Evolutionary conservation across 768 basidiomycete species (phyloP), one percentile per base, ranked within the genome.

Genomic region (Epithele typhae): DNA sequence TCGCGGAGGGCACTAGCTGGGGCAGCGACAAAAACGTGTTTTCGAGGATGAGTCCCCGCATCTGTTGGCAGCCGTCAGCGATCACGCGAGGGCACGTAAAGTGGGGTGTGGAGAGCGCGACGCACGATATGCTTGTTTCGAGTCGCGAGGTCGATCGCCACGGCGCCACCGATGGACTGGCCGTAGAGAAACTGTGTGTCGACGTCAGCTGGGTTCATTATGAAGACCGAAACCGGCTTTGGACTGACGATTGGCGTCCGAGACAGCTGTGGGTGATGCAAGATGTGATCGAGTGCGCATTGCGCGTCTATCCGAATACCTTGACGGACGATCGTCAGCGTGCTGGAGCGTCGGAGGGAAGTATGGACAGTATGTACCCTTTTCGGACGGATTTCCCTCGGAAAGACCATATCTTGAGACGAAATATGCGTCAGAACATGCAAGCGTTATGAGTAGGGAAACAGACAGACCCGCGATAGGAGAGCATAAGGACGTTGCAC

Each of bases 401-500:
- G 90, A 93, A 22, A 70, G 75, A 3, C 94, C 95, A 59, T 98
- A 98, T 12, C 92, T 93, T 40, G 43, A 46, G 11, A 12, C 25
- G 14, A 15, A 23, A 32, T 30, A 14, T 32, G 27, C n/a, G 8
- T 6, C 27, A 30, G n/a, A 30, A 14, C 14, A 30, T 30, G 14
- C 8, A 30, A 30, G 7, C 7, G 27, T 30, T 7, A 30, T 30
- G 27, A 14, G 18, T 19, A 14, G 35, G 35, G 6, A 36, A 36
- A 9, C 8, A 8, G 10, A 46, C 82, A 48, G 57, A 90, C 87
- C 93, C 93, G 59, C 95, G 71, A 61, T 99, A 99, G 39, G 88
- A 92, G 49, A 95, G 68, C 85, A 97, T 92, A 33, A 98, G 69
- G 3, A 96, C 92, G 60, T 98, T 97, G 64, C 92, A 96, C 14